These are phyloP conservation scores for Cunninghamia lanceolata DNA, from an alignment of 75 land plant genomes.

Conservation along the genomic window DNA sequence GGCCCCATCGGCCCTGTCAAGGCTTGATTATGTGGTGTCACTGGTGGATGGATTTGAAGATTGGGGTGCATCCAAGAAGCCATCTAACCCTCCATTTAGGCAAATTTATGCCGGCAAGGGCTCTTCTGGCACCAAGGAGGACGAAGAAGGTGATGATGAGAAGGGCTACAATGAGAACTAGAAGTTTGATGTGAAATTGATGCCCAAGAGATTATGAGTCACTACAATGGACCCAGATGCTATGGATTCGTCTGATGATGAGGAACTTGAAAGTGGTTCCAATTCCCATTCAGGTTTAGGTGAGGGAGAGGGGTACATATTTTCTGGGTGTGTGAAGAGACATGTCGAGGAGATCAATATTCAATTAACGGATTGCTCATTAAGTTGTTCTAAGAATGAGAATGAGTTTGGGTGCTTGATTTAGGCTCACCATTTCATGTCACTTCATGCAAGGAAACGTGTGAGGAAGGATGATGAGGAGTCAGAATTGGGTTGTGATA, in stretches of 20 bases:
- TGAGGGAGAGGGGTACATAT: no score
- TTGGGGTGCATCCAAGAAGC: constrained; percentile 57
- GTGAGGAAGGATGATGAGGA: neutral
- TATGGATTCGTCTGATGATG: neutral
- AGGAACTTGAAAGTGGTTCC: neutral
- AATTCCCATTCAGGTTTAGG: neutral
- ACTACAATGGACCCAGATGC: neutral
- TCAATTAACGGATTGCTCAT: neutral
- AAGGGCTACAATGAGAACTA: no score
- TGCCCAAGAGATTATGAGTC: neutral
- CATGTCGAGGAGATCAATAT: constrained; percentile 1
- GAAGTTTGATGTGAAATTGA: neutral
- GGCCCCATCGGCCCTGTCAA: neutral
- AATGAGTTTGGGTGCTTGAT: neutral
- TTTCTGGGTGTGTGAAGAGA: neutral
- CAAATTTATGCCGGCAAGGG: constrained; percentile 10
- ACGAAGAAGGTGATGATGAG: neutral
- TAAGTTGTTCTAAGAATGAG: neutral
- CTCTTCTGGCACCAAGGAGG: no score
- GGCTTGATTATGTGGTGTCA: constrained; percentile 53
- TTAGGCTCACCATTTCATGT: no score
- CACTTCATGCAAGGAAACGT: neutral
- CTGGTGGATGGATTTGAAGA: constrained; percentile 73
- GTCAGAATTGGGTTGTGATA: no score
- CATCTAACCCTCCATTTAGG: constrained; percentile 10